Evolutionary conservation across 768 basidiomycete species (phyloP).

Genomic region (Leccinellum albellum): DNA sequence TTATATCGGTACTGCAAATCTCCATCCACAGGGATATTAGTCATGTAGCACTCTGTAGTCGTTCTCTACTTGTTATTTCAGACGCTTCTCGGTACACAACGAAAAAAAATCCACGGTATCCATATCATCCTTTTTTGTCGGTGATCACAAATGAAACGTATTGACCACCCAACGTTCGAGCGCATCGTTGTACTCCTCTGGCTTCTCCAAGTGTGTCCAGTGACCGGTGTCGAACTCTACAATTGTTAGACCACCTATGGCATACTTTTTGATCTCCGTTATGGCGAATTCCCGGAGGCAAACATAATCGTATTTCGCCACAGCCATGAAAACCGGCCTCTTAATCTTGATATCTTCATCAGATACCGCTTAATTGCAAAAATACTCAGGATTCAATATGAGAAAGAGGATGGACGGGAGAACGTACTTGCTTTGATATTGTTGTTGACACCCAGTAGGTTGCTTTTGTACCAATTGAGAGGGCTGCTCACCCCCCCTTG

Average conservation of each 20-base stretch:
- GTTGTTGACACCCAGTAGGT: slow-evolving; percentile 26
- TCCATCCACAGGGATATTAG: neutral
- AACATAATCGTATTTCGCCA: slow-evolving; percentile 34
- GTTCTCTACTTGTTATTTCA: neutral
- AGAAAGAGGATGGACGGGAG: neutral
- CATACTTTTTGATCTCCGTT: slow-evolving; percentile 24
- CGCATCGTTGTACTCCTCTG: slow-evolving; percentile 34
- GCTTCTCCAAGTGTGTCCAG: slow-evolving; percentile 35
- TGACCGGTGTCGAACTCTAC: slow-evolving; percentile 37
- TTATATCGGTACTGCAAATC: slow-evolving; percentile 3
- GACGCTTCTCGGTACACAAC: neutral
- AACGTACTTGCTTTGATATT: slow-evolving; percentile 29
- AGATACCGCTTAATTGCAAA: slow-evolving; percentile 15
- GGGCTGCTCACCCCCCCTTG: slow-evolving; percentile 33
- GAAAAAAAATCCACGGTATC: neutral
- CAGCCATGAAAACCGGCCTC: slow-evolving; percentile 39
- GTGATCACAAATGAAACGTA: slow-evolving; percentile 15
- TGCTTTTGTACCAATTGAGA: slow-evolving; percentile 37
- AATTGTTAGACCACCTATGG: slow-evolving; percentile 26
- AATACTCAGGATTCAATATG: neutral
- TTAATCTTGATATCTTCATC: slow-evolving; percentile 26
- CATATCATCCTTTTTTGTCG: neutral
- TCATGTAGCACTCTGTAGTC: neutral
- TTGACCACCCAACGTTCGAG: slow-evolving; percentile 32
- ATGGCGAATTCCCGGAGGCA: slow-evolving; percentile 25